Evolutionary conservation across 163 green algal genomes (phyloP).

Genomic region (Chlamydomonas reinhardtii): DNA sequence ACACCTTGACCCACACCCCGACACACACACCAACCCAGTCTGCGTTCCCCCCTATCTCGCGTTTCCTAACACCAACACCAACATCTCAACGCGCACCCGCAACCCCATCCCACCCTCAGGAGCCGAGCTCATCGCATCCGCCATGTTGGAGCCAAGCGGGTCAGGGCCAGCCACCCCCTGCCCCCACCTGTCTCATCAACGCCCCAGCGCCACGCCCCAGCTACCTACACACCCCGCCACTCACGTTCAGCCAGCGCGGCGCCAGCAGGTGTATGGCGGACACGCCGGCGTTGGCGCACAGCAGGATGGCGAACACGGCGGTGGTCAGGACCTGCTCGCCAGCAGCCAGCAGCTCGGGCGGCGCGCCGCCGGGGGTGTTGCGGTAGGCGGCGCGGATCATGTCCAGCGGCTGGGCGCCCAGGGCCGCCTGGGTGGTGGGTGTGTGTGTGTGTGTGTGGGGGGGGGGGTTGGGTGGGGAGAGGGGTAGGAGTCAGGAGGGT

Average conservation of each 20-base stretch:
- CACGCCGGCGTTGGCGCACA: slow-evolving; percentile 78
- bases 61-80: no score
- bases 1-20: no score
- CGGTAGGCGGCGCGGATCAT: slow-evolving; percentile 62
- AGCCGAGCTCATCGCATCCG: no score
- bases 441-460: not conserved
- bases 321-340: slow-evolving; percentile 80
- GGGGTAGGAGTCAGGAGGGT: not conserved
- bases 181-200: no score
- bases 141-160: no score
- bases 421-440: slow-evolving; percentile 59
- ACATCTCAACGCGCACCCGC: no score
- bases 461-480: not conserved
- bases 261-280: slow-evolving; percentile 68
- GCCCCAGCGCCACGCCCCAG: no score
- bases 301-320: slow-evolving; percentile 86
- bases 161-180: no score
- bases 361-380: not conserved
- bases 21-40: no score
- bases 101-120: no score
- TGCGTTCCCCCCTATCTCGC: no score
- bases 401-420: slow-evolving; percentile 71
- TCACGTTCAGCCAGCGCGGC: slow-evolving; percentile 53
- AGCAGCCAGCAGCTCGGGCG: slow-evolving; percentile 49
- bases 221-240: no score